Conservation (phyloP, 2,329 filamentous ascomycete genomes). For the Hawksworthiomyces lignivorus region DNA sequence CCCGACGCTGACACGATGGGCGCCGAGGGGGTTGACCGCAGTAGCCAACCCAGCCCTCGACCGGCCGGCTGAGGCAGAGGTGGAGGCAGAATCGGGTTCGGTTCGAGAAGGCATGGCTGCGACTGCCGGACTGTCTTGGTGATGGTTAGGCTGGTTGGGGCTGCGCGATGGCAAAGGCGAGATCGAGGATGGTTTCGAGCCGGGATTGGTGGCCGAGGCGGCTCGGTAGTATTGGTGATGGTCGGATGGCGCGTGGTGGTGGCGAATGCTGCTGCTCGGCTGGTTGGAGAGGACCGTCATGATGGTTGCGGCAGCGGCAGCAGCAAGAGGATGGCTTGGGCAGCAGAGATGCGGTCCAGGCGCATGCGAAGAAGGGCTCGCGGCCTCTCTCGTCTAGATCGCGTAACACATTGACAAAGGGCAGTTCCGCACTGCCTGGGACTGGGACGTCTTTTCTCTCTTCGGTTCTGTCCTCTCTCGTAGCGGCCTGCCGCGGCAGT, state of each 20-base stretch:
- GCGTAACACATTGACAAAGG: too few relatives aligned
- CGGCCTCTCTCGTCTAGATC: too few relatives aligned
- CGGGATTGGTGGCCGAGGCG: background rate
- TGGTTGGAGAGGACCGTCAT: constrained; percentile 14
- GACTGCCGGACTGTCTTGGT: background rate
- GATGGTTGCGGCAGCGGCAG: background rate
- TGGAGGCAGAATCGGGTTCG: constrained; percentile 1
- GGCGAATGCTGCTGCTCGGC: background rate
- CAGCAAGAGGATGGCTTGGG: background rate
- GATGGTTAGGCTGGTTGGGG: background rate
- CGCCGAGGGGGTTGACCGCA: constrained; percentile 3
- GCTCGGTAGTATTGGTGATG: background rate
- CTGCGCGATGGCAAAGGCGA: background rate
- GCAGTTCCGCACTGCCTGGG: too few relatives aligned
- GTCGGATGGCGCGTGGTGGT: constrained; percentile 6
- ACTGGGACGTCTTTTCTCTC: too few relatives aligned
- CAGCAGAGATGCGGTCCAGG: too few relatives aligned
- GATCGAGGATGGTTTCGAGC: background rate
- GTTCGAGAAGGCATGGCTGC: constrained; percentile 9
- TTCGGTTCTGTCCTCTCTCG: too few relatives aligned
- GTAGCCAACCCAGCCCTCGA: constrained; percentile 1
- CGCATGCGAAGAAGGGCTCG: too few relatives aligned
- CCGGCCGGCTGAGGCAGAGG: background rate
- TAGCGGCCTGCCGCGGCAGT: too few relatives aligned
- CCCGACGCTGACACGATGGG: constrained; percentile 5